Conservation (phyloP, 1,284 basidiomycete genomes). For the Mrakiaceae sp. region DNA sequence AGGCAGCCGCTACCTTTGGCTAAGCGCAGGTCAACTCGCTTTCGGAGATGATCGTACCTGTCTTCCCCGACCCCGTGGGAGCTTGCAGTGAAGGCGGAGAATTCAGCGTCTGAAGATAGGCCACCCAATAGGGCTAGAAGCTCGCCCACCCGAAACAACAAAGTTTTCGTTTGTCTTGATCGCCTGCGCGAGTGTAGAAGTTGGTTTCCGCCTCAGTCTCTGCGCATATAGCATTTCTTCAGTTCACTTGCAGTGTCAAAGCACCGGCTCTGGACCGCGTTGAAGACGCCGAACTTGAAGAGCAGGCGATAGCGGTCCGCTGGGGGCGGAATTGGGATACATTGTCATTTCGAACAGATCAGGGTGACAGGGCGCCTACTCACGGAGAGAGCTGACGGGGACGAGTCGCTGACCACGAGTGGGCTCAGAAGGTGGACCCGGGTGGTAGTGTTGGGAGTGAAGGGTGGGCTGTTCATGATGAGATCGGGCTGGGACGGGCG, state of each 20-base stretch:
- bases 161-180: constrained; percentile 59
- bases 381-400: constrained; percentile 1
- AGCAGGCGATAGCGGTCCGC: constrained; percentile 67
- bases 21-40: too few species aligned
- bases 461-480: neutral
- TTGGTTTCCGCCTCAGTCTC: neutral
- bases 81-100: constrained; percentile 26
- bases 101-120: constrained; percentile 8
- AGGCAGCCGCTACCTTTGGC: constrained; percentile 1
- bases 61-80: constrained; percentile 87
- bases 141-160: constrained; percentile 58
- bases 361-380: neutral
- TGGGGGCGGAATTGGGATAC: constrained; percentile 27
- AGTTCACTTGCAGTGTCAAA: constrained; percentile 51
- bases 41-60: constrained; percentile 29
- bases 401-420: neutral
- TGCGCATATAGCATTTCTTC: neutral
- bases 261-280: constrained; percentile 74
- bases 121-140: constrained; percentile 9
- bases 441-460: neutral
- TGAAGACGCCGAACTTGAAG: constrained; percentile 82
- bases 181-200: constrained; percentile 40
- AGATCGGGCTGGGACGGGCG: neutral
- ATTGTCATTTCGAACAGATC: neutral
- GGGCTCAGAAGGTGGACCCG: neutral